Conservation (phyloP, 1,284 basidiomycete species). For the Malassezia obtusa region DNA sequence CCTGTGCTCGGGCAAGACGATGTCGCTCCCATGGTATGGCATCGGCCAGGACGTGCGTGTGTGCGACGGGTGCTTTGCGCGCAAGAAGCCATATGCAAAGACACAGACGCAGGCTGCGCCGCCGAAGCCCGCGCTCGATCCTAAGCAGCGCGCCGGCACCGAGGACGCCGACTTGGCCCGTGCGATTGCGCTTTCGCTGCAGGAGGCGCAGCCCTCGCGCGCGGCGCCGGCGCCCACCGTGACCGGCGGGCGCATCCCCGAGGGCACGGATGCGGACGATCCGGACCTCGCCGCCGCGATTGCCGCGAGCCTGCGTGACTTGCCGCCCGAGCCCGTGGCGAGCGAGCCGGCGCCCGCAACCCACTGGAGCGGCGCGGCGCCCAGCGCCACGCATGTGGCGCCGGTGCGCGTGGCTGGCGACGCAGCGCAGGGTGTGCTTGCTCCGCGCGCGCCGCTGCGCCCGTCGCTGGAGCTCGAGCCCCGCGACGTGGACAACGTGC, state of each 20-base stretch:
- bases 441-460: not conserved
- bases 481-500: conserved; percentile 37
- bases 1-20: conserved; percentile 73
- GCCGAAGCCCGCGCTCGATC: not conserved
- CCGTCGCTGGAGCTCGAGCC: conserved; percentile 30
- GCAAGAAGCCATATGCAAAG: conserved; percentile 18
- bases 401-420: not conserved
- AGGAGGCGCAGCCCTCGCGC: conserved; percentile 52
- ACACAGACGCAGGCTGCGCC: not conserved
- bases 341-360: conserved; percentile 1
- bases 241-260: conserved; percentile 51
- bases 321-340: conserved; percentile 17
- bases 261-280: conserved; percentile 64
- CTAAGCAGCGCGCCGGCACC: conserved; percentile 19
- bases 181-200: conserved; percentile 81
- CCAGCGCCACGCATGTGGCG: not conserved
- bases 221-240: conserved; percentile 51
- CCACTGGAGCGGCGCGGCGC: too few relatives aligned
- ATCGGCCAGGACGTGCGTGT: conserved; percentile 87
- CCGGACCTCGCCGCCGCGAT: conserved; percentile 88
- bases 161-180: conserved; percentile 82
- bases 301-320: conserved; percentile 79
- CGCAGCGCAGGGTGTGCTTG: not conserved
- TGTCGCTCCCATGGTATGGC: conserved; percentile 83
- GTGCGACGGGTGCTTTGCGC: conserved; percentile 67